Evolutionary conservation across 306 rosid genomes (phyloP).

Genomic region (Cyclanthera cordifolia): DNA sequence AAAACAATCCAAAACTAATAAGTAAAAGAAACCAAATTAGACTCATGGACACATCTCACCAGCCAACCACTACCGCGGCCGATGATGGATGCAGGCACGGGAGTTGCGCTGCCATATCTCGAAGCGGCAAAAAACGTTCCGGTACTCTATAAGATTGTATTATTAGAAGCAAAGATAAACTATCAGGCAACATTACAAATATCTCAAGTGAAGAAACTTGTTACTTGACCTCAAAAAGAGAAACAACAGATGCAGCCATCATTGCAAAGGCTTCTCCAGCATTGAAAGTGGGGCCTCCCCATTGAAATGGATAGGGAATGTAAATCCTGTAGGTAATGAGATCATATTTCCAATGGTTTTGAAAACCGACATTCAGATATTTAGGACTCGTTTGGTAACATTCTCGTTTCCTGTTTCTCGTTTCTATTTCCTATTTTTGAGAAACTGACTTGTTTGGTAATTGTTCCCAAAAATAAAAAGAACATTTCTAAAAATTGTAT

Average conservation of each 20-base stretch:
- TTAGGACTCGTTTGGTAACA: too few relatives aligned
- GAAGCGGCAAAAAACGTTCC: slow-evolving; percentile 70
- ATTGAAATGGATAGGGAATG: slow-evolving; percentile 76
- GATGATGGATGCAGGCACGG: slow-evolving; percentile 67
- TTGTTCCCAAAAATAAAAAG: too few relatives aligned
- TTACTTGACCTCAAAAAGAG: slow-evolving; percentile 55
- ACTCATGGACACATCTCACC: slow-evolving; percentile 26
- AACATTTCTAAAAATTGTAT: too few relatives aligned
- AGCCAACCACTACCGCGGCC: slow-evolving; percentile 71
- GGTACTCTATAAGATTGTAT: slow-evolving; percentile 38
- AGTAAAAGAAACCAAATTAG: neutral
- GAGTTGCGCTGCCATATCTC: slow-evolving; percentile 74
- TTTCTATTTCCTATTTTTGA: too few relatives aligned
- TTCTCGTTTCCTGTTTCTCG: too few relatives aligned
- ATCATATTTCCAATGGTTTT: neutral
- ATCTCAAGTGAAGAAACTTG: neutral
- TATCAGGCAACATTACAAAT: neutral
- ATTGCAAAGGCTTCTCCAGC: slow-evolving; percentile 64
- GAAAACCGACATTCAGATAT: too few relatives aligned
- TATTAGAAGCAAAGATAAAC: neutral
- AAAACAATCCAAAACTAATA: neutral
- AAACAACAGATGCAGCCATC: slow-evolving; percentile 76
- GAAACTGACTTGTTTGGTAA: too few relatives aligned
- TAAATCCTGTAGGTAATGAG: slow-evolving; percentile 39
- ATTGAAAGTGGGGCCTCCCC: slow-evolving; percentile 81